Evolutionary conservation across 2,329 filamentous ascomycete species (phyloP).

Genomic region (Daldinia eschscholtzii): DNA sequence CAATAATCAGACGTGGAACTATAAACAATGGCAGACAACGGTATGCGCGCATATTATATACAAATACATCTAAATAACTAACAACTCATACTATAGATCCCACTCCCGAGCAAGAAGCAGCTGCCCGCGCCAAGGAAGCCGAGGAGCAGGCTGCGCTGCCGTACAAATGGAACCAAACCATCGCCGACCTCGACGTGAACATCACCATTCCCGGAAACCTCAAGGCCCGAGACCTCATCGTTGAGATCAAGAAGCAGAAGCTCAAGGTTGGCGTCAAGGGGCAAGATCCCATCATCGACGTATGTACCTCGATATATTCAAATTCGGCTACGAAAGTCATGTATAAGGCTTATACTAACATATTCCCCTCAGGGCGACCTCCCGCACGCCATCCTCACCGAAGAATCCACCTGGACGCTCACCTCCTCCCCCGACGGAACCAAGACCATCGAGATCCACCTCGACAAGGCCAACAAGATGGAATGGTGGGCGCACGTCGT

Average conservation of each 20-base stretch:
- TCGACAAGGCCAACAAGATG: constrained; percentile 97
- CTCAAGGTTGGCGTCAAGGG: constrained; percentile 89
- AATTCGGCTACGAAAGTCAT: no score
- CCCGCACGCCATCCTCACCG: constrained; percentile 80
- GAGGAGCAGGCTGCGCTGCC: constrained; percentile 91
- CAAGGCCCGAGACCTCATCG: constrained; percentile 84
- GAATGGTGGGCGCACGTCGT: constrained; percentile 98
- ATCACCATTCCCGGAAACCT: constrained; percentile 83
- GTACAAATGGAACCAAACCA: constrained; percentile 97
- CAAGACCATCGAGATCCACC: constrained; percentile 80
- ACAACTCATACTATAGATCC: constrained; percentile 57
- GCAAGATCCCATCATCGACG: constrained; percentile 84
- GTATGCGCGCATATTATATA: constrained; percentile 20
- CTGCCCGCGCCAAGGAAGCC: constrained; percentile 76
- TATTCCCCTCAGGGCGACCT: constrained; percentile 78
- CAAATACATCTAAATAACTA: not conserved
- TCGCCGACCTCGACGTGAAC: constrained; percentile 85
- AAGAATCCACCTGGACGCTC: constrained; percentile 96
- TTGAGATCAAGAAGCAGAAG: constrained; percentile 83
- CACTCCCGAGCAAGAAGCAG: constrained; percentile 68
- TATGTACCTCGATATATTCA: constrained; percentile 56
- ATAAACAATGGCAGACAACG: constrained; percentile 46
- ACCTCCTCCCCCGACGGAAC: constrained; percentile 77
- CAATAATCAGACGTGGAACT: not conserved
- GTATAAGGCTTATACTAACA: no score